A percentile compares a stretch with the other conserved stretches of the same genome.
Conservation (phyloP, 768 basidiomycete genomes). For the Russula griseocarnosa region DNA sequence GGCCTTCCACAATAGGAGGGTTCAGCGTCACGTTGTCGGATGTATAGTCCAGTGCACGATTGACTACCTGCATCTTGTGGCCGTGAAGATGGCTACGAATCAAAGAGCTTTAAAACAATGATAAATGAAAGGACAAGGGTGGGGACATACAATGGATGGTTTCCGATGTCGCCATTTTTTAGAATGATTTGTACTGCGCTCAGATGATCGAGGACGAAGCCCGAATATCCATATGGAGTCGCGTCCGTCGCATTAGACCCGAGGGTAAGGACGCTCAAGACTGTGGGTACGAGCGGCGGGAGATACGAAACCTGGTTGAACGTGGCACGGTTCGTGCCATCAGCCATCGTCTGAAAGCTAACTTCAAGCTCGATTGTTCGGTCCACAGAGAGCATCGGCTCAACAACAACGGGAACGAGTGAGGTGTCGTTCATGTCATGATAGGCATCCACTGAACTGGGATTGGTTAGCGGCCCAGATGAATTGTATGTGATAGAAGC, state of each 20-base stretch:
- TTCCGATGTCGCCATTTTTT: conserved; percentile 65
- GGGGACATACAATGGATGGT: conserved; percentile 74
- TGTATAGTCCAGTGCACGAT: conserved; percentile 63
- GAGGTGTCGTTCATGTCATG: conserved; percentile 59
- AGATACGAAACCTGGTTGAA: conserved; percentile 71
- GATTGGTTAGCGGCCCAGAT: conserved; percentile 48
- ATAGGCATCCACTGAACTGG: conserved; percentile 54
- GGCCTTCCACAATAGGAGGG: conserved; percentile 72
- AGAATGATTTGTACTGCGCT: conserved; percentile 76
- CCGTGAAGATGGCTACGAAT: conserved; percentile 79
- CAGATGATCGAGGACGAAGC: conserved; percentile 68
- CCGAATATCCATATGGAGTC: conserved; percentile 73
- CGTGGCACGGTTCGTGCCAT: conserved; percentile 82
- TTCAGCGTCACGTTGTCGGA: conserved; percentile 73
- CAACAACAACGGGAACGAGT: conserved; percentile 57
- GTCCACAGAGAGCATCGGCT: conserved; percentile 50
- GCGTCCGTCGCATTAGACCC: conserved; percentile 65
- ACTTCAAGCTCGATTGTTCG: conserved; percentile 67
- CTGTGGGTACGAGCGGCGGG: conserved; percentile 63
- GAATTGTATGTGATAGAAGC: conserved; percentile 73
- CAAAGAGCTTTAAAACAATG: neutral
- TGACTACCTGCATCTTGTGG: conserved; percentile 79
- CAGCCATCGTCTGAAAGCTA: conserved; percentile 77
- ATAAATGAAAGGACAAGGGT: conserved; percentile 16
- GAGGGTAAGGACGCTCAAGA: conserved; percentile 74